Evolutionary conservation across 2,329 filamentous ascomycete genomes (phyloP).

Genomic region (Penicillium expansum): DNA sequence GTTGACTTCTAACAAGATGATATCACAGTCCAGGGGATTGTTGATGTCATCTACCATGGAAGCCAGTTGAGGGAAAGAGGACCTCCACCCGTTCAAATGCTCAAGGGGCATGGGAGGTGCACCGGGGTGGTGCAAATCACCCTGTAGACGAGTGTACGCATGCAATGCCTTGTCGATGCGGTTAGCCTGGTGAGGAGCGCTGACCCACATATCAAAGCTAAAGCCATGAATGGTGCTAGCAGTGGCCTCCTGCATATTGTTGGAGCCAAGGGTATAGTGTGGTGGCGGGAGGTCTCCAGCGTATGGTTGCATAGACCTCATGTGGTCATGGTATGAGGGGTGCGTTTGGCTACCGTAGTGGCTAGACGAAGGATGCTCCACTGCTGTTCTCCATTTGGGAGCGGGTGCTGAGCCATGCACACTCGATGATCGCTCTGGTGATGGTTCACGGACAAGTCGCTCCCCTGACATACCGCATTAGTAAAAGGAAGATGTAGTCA

Average conservation of each 20-base stretch:
- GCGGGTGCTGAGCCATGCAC: slow-evolving; percentile 33
- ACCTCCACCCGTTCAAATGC: slow-evolving; percentile 41
- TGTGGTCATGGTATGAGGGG: slow-evolving; percentile 31
- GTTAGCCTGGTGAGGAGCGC: slow-evolving; percentile 35
- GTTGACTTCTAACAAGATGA: slow-evolving; percentile 46
- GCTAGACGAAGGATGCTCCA: slow-evolving; percentile 33
- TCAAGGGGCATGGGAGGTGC: slow-evolving; percentile 41
- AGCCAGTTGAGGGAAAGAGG: slow-evolving; percentile 41
- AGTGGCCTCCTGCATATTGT: slow-evolving; percentile 28
- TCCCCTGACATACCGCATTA: slow-evolving; percentile 31
- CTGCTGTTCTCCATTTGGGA: slow-evolving; percentile 33
- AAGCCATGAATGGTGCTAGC: slow-evolving; percentile 35
- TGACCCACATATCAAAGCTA: slow-evolving; percentile 49
- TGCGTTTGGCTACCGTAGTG: slow-evolving; percentile 30
- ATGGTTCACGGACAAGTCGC: slow-evolving; percentile 39
- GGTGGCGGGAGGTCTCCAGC: slow-evolving; percentile 34
- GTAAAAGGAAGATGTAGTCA: not conserved
- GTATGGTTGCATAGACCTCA: slow-evolving; percentile 35
- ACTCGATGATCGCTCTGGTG: slow-evolving; percentile 32
- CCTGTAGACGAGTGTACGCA: slow-evolving; percentile 44
- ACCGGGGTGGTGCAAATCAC: slow-evolving; percentile 35
- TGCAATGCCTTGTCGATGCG: slow-evolving; percentile 43
- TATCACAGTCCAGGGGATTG: slow-evolving; percentile 39
- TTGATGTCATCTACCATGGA: slow-evolving; percentile 35
- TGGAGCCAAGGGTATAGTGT: slow-evolving; percentile 35